Evolutionary conservation across 2,329 filamentous ascomycete species (phyloP).

Genomic region (Arthrobotrys iridis): DNA sequence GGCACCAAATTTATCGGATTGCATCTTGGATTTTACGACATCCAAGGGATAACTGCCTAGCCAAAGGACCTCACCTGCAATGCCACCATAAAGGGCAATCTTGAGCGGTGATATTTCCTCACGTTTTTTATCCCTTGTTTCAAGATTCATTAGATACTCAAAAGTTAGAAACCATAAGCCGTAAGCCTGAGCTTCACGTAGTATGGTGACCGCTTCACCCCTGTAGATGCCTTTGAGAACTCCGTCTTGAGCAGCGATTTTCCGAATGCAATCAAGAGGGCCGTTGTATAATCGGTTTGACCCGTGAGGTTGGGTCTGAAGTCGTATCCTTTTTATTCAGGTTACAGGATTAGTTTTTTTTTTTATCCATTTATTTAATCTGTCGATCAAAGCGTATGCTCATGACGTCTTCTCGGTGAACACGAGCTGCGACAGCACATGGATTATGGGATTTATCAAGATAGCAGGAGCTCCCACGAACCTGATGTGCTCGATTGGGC

Average conservation of each 20-base stretch:
- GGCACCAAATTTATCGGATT: slow-evolving; percentile 83
- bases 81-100: slow-evolving; percentile 88
- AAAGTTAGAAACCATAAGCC: slow-evolving; percentile 95
- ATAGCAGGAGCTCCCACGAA: slow-evolving; percentile 28
- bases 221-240: slow-evolving; percentile 81
- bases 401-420: not conserved
- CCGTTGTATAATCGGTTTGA: slow-evolving; percentile 79
- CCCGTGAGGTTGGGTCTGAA: slow-evolving; percentile 96
- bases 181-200: slow-evolving; percentile 93
- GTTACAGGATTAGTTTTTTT: slow-evolving; percentile 29
- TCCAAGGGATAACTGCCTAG: slow-evolving; percentile 93
- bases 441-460: not conserved
- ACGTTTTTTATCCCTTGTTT: slow-evolving; percentile 82
- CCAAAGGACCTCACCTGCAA: slow-evolving; percentile 95
- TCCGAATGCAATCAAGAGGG: slow-evolving; percentile 88
- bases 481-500: slow-evolving; percentile 51
- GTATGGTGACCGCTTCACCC: slow-evolving; percentile 83
- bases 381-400: slow-evolving; percentile 36
- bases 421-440: not conserved
- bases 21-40: slow-evolving; percentile 99
- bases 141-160: slow-evolving; percentile 94
- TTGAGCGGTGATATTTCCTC: slow-evolving; percentile 83
- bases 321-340: slow-evolving; percentile 72
- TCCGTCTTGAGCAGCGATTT: slow-evolving; percentile 76
- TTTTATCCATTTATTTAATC: not conserved